phyloP scores from a whole-genome alignment of 768 basidiomycete genomes.

The Boletus rufocinnamomeus region DNA sequence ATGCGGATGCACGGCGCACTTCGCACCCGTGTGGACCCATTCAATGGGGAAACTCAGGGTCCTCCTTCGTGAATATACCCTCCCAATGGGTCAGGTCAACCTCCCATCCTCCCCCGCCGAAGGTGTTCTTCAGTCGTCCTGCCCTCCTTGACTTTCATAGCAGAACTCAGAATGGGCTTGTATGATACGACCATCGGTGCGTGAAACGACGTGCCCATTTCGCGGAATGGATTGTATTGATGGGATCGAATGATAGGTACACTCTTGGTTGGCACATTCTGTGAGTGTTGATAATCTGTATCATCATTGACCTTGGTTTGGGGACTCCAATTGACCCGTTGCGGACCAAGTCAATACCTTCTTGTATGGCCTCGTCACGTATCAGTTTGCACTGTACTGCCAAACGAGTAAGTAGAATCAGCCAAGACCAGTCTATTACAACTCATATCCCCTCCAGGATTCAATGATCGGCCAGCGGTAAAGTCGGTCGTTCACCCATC shows the following conservation, averaged over 20 bases:
- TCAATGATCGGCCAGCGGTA: conserved; percentile 12
- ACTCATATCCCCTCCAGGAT: conserved; percentile 2
- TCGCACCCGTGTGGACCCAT: neutral
- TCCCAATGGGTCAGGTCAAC: neutral
- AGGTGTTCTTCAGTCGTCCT: neutral
- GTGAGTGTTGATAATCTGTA: neutral
- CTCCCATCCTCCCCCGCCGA: neutral
- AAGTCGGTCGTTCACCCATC: neutral
- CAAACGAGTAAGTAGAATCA: conserved; percentile 14
- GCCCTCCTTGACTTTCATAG: neutral
- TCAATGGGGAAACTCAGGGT: neutral
- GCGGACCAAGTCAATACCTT: conserved; percentile 27
- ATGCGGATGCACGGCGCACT: neutral
- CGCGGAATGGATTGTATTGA: neutral
- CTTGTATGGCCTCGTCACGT: conserved; percentile 44
- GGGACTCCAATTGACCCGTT: too few relatives aligned
- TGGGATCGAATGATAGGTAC: neutral
- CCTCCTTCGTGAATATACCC: neutral
- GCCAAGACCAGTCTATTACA: neutral
- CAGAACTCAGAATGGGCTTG: neutral
- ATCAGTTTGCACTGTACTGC: conserved; percentile 45
- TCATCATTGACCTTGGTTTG: neutral
- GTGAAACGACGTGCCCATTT: too few relatives aligned
- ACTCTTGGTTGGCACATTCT: neutral
- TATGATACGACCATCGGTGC: neutral